Percentiles rank a stretch among this genome's conserved stretches.
These are phyloP conservation scores for Phragmites australis DNA, from an alignment of 176 grass and related monocot species.

Conservation along the genomic window DNA sequence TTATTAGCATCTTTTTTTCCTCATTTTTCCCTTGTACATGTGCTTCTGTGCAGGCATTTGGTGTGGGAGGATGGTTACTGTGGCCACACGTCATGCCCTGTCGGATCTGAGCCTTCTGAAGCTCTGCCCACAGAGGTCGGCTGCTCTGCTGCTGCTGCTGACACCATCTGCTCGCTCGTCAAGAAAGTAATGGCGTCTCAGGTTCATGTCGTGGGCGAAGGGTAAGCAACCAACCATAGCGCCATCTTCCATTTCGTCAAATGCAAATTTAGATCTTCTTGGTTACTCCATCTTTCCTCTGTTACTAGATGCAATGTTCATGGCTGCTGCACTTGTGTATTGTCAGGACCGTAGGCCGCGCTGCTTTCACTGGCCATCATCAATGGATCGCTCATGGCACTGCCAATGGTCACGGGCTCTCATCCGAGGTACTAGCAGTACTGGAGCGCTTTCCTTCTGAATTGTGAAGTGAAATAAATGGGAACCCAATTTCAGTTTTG, in stretches of 20 bases:
- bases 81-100: constrained; percentile 52
- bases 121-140: constrained; percentile 23
- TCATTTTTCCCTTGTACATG: neutral
- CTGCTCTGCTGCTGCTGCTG: constrained; percentile 44
- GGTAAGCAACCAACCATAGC: constrained; percentile 52
- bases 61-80: constrained; percentile 88
- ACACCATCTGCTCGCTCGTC: constrained; percentile 52
- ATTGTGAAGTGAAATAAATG: constrained; percentile 38
- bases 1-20: neutral
- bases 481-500: constrained; percentile 41
- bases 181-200: constrained; percentile 64
- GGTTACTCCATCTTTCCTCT: neutral
- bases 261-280: neutral
- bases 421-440: constrained; percentile 57
- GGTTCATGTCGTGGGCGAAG: constrained; percentile 71
- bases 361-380: constrained; percentile 65
- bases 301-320: constrained; percentile 23
- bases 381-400: constrained; percentile 66
- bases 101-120: constrained; percentile 53
- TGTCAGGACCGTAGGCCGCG: constrained; percentile 65
- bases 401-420: constrained; percentile 47
- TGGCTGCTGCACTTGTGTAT: constrained; percentile 20
- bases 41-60: constrained; percentile 80
- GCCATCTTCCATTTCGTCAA: neutral
- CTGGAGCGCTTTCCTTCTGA: constrained; percentile 14